Conservation (phyloP, 2,329 filamentous ascomycete species). For the Tolypocladium ovalisporum region DNA sequence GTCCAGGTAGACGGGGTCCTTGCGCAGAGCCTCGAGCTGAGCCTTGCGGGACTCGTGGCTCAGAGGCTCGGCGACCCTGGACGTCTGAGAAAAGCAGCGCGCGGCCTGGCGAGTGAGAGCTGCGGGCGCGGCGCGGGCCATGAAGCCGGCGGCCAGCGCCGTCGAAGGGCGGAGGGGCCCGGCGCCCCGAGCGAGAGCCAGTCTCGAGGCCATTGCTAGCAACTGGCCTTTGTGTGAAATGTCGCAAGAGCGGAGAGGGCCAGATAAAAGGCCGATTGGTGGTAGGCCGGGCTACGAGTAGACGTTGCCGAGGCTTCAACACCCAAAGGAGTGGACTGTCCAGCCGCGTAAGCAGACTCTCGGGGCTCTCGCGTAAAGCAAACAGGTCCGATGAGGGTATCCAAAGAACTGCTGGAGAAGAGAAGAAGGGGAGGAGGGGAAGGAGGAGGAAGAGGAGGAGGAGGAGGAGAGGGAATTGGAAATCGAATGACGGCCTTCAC, state of each 20-base stretch:
- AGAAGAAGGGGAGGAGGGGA: not conserved
- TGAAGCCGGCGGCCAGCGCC: slow-evolving; percentile 2
- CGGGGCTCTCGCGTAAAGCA: not conserved
- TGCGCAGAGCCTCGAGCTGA: slow-evolving; percentile 6
- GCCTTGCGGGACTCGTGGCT: slow-evolving; percentile 3
- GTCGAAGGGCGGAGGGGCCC: slow-evolving; percentile 9
- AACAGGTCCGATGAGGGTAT: not conserved
- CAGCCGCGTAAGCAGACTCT: not conserved
- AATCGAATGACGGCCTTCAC: not conserved
- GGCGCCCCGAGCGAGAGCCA: slow-evolving; percentile 12
- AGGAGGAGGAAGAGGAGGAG: not conserved
- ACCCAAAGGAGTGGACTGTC: not conserved
- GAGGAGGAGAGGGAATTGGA: not conserved
- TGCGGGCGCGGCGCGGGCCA: slow-evolving; percentile 1
- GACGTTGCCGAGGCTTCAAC: not conserved
- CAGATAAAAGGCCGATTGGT: not conserved
- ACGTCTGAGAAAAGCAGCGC: slow-evolving; percentile 8
- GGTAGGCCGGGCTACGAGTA: not conserved
- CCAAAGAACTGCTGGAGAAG: not conserved
- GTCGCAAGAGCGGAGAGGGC: not conserved
- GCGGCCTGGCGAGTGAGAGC: not conserved
- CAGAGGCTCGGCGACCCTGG: slow-evolving; percentile 3
- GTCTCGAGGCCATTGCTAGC: slow-evolving; percentile 14
- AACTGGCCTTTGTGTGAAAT: not conserved
- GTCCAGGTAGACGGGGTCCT: slow-evolving; percentile 11